Conservation (phyloP, 148 eudicot species). For the Rhododendron mucronatum region DNA sequence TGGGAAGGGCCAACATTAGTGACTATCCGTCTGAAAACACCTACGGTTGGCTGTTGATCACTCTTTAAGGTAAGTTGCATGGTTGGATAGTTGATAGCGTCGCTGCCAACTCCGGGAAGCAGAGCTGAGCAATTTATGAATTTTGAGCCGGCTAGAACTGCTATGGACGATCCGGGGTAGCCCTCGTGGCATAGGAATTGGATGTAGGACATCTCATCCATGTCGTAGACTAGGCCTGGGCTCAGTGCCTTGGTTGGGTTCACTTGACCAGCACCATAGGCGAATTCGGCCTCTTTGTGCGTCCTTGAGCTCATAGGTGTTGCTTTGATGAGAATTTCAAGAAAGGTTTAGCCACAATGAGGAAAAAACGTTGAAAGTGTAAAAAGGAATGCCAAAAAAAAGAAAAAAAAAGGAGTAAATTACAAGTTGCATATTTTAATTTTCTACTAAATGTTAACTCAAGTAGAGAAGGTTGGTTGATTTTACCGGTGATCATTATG, state of each 20-base stretch:
- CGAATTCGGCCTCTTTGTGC: conserved; percentile 66
- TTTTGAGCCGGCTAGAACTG: conserved; percentile 42
- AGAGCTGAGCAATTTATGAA: conserved; percentile 60
- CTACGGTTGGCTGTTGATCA: conserved; percentile 26
- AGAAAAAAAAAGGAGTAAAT: neutral
- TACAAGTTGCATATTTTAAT: neutral
- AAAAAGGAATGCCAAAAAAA: neutral
- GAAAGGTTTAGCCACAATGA: neutral
- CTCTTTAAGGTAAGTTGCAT: conserved; percentile 56
- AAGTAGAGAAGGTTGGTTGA: neutral
- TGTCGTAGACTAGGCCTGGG: conserved; percentile 82
- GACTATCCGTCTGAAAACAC: conserved; percentile 57
- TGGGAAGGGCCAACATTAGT: conserved; percentile 64
- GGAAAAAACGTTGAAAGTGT: neutral
- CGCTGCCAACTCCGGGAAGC: conserved; percentile 57
- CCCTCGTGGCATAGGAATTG: conserved; percentile 80
- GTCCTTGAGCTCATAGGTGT: conserved; percentile 44
- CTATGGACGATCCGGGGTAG: conserved; percentile 47
- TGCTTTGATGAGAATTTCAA: conserved; percentile 24
- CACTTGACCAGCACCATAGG: conserved; percentile 80
- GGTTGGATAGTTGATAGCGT: conserved; percentile 86
- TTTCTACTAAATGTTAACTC: neutral
- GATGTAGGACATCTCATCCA: conserved; percentile 65
- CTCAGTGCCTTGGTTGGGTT: conserved; percentile 59
- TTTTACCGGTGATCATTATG: conserved; percentile 70